Percentiles rank a stretch among this genome's conserved stretches.
Evolutionary conservation across 2,329 filamentous ascomycete genomes (phyloP).

Genomic region (Colletotrichum magnum): DNA sequence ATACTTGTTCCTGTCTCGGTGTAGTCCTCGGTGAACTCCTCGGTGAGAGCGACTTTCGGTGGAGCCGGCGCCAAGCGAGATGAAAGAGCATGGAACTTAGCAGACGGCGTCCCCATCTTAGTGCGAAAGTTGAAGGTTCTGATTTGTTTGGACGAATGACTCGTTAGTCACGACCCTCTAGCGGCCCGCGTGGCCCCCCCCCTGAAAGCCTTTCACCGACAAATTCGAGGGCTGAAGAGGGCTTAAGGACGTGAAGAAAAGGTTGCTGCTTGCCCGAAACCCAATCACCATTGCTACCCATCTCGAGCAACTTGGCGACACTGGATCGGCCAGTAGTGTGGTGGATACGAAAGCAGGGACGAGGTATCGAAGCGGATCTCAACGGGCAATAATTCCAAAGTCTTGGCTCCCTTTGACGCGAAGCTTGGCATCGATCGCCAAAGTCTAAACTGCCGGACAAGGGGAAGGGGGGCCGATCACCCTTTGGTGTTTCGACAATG

Average conservation of each 20-base stretch:
- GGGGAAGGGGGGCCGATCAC: not conserved
- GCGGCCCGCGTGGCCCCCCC: slow-evolving; percentile 10
- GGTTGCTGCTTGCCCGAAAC: too few species aligned
- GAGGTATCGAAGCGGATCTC: not conserved
- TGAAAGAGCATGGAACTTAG: slow-evolving; percentile 11
- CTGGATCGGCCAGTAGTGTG: not conserved
- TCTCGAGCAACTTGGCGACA: not conserved
- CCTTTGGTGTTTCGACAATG: not conserved
- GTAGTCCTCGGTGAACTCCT: not conserved
- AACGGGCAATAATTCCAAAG: not conserved
- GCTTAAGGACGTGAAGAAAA: not conserved
- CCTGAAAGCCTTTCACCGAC: slow-evolving; percentile 25
- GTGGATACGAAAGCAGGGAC: not conserved
- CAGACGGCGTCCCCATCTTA: slow-evolving; percentile 4
- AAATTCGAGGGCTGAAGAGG: slow-evolving; percentile 8
- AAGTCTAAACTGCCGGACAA: not conserved
- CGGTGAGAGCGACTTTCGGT: slow-evolving; percentile 8
- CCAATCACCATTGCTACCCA: not conserved
- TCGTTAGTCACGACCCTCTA: slow-evolving; percentile 7
- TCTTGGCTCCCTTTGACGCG: not conserved
- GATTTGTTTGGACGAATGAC: slow-evolving; percentile 32
- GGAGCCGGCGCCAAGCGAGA: slow-evolving; percentile 27
- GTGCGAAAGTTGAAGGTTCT: slow-evolving; percentile 6
- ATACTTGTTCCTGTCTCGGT: not conserved
- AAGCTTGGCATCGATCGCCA: slow-evolving; percentile 7